These are phyloP conservation scores for Populus hybrid DNA, from an alignment of 441 rosid species.

Conservation along the genomic window DNA sequence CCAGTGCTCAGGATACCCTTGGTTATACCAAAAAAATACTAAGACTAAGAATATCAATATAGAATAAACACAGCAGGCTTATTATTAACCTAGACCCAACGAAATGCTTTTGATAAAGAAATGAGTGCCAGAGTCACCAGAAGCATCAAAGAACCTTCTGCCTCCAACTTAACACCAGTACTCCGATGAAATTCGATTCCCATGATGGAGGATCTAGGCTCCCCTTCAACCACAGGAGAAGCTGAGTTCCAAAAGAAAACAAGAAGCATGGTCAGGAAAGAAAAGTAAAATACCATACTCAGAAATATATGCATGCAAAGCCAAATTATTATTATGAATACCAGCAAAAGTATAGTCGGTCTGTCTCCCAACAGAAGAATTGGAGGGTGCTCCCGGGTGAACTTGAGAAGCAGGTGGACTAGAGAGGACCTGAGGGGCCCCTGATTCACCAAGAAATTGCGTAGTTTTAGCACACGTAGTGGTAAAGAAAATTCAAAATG, in stretches of 20 bases:
- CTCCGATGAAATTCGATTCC: slow-evolving; percentile 39
- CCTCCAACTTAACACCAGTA: slow-evolving; percentile 28
- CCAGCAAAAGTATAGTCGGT: slow-evolving; percentile 45
- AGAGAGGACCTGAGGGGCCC: slow-evolving; percentile 28
- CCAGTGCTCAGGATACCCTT: too few relatives aligned
- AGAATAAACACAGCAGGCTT: neutral
- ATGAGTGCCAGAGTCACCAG: slow-evolving; percentile 23
- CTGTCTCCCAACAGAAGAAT: slow-evolving; percentile 37
- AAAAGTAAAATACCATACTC: neutral
- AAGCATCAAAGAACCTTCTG: slow-evolving; percentile 21
- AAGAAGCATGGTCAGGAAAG: neutral
- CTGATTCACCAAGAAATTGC: slow-evolving; percentile 30
- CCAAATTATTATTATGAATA: slow-evolving; percentile 17
- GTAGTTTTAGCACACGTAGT: neutral
- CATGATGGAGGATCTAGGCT: slow-evolving; percentile 46
- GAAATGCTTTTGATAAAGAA: slow-evolving; percentile 21
- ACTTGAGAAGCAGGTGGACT: slow-evolving; percentile 41
- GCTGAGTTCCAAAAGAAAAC: slow-evolving; percentile 25
- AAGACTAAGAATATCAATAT: neutral
- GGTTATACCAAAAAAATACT: too few relatives aligned
- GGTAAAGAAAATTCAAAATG: neutral
- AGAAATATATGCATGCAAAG: neutral
- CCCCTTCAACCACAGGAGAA: slow-evolving; percentile 42
- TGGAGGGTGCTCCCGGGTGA: slow-evolving; percentile 39
- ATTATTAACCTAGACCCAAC: neutral